Base-by-base conservation (phyloP, 2,329 filamentous ascomycete genomes). In the Pseudopithomyces maydicus region DNA sequence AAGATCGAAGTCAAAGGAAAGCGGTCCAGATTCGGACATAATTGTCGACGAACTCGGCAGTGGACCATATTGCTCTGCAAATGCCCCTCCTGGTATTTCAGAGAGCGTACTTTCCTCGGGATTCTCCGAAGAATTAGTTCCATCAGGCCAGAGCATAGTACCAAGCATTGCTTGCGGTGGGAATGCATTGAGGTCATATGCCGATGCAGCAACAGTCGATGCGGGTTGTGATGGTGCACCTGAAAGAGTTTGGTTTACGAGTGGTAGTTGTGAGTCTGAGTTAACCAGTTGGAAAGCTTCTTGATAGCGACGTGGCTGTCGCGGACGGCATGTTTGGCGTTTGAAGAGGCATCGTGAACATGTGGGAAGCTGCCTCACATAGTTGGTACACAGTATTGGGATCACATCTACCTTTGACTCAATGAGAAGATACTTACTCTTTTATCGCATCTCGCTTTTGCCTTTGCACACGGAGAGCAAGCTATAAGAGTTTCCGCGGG, bases 271-370 rank as follows among this genome's bases (percentile, higher is more conserved):
- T 15, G 11, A 1, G 3, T 43, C 20, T 3, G 38, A 11, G 1
- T 36, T 26, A n/a, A 38, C 33, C 12, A 51, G 39, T 11, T 19
- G 42, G 44, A 32, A 22, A n/a, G 41, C 23, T 11, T 54, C 50
- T 3, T 50, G 55, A 26, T 51, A 54, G 2, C 55, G 43, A n/a
- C 33, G 32, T 14, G 55, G 35, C 33, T 35, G 50, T 23, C 55
- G 36, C 5, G 39, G 36, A 11, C 54, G 32, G 36, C 55, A 57
- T 19, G 54, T 53, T n/a, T 45, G 17, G 23, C 46, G 26, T 29
- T 57, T 57, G 38, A 44, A 42, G 15, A 57, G 36, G 29, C 55
- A 57, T 32, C 55, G 20, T 10, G 55, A 57, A 32, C 55, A 57
- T 5, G 45, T 44, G n/a, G 55, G 51, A 19, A 54, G 51, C 55